Base-by-base conservation (phyloP, 176 grass and related monocot genomes). In the Aegilops speltoides region DNA sequence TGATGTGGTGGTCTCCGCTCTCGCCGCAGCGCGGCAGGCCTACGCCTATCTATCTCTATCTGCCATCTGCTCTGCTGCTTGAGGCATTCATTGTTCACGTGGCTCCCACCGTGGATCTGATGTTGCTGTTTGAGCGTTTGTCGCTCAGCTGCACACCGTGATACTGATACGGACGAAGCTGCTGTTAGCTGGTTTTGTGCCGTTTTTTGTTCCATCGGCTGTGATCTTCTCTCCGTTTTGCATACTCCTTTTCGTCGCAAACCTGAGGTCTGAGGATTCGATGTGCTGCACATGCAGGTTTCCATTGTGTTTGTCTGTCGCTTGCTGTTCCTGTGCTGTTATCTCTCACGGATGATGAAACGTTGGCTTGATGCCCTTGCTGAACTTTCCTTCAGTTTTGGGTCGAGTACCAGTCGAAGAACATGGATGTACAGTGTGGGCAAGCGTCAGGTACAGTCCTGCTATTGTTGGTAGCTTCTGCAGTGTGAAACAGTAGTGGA, bases 1-100 rank as follows among this genome's bases (percentile, higher is more conserved):
- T 90, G 40, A 90, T 90, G 79, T 79, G 65, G 37, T 83, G 65
- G 37, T 79, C 78, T 86, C 79, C 72, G 59, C 73, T 63, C 80
- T 68, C 34, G 57, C 29, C 71, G 43, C 40, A 84, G 77, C 34
- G 19, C 41, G 36, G 31, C 59, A 84, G 77, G 68, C 43, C 64
- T 72, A 11, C n/a, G 68, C 43, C 64, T 72, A 11, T 72, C 43
- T 41, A 41, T 41, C 40, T 34, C 4, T 80, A 57, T 32, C 54
- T 82, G 73, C 79, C 73, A 48, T 13, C 46, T 82, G 69, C 52
- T 56, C 4, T 5, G 46, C 46, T 50, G 46, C 46, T 59, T 59
- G 54, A 74, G 25, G 25, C 60, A 85, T 89, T 66, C 28, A 81
- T 85, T 63, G 82, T 73, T 84, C 41, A 80, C 54, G 54, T 59